phyloP scores from a whole-genome alignment of 768 basidiomycete genomes.

The Lentinus brumalis region DNA sequence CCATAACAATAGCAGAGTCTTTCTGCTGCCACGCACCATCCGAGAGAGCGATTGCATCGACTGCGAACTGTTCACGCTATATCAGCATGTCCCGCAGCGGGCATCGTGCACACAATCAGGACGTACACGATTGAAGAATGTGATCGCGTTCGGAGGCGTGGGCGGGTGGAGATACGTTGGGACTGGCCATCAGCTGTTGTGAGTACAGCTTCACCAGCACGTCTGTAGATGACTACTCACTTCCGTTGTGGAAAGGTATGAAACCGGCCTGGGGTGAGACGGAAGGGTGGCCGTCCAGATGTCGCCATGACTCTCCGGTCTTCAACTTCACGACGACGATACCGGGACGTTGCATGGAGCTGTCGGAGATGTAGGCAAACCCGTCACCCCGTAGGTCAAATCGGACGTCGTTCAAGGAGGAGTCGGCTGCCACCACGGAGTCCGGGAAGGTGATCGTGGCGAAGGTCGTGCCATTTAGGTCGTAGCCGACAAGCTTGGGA shows the following conservation, averaged over 20 bases:
- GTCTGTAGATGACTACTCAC: background rate
- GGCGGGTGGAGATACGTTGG: conserved; percentile 14
- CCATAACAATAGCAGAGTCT: no score
- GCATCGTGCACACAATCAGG: background rate
- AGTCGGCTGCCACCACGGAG: conserved; percentile 23
- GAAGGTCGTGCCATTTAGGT: conserved; percentile 5
- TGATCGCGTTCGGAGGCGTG: conserved; percentile 8
- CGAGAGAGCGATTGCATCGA: conserved; percentile 23
- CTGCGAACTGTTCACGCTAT: conserved; percentile 13
- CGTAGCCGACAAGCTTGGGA: conserved; percentile 26
- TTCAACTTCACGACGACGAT: conserved; percentile 20
- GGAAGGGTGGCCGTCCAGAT: conserved; percentile 16
- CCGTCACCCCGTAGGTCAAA: conserved; percentile 26
- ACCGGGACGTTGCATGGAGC: conserved; percentile 16
- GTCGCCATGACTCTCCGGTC: conserved; percentile 23
- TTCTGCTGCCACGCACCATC: conserved; percentile 1
- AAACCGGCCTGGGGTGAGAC: conserved; percentile 1
- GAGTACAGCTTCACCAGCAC: background rate
- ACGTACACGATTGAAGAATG: conserved; percentile 15
- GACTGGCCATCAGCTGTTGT: conserved; percentile 1
- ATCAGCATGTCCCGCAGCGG: background rate
- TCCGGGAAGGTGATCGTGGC: conserved; percentile 22
- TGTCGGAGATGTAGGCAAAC: conserved; percentile 25
- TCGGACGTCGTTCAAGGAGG: conserved; percentile 25
- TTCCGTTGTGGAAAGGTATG: conserved; percentile 17